Conservation (phyloP, 148 eudicot species). For the Pharnaceum exiguum region DNA sequence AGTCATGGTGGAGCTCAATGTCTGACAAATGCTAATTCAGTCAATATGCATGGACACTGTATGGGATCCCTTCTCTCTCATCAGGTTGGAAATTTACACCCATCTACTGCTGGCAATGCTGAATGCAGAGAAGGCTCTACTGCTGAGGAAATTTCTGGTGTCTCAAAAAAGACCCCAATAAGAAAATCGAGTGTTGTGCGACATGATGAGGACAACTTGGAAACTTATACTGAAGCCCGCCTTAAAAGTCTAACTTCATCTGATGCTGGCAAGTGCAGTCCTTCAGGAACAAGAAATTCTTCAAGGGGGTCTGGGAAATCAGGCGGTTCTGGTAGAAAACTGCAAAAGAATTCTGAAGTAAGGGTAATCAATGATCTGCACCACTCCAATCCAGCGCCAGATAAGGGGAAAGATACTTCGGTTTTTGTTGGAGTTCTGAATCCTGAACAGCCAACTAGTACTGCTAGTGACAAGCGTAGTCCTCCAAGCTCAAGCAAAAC, state of each 20-base stretch:
- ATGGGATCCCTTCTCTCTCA: slow-evolving; percentile 15
- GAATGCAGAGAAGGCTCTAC: too few relatives aligned
- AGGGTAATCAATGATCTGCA: slow-evolving; percentile 17
- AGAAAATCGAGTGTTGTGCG: slow-evolving; percentile 21
- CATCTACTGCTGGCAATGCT: slow-evolving; percentile 27
- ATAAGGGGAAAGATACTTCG: slow-evolving; percentile 10
- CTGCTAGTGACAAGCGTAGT: slow-evolving; percentile 2
- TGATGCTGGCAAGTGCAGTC: neutral
- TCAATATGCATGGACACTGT: slow-evolving; percentile 4
- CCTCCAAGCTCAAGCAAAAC: slow-evolving; percentile 8
- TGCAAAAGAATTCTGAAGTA: neutral
- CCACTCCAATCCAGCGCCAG: slow-evolving; percentile 17
- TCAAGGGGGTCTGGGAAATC: slow-evolving; percentile 8
- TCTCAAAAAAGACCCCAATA: slow-evolving; percentile 37
- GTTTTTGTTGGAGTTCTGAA: slow-evolving; percentile 16
- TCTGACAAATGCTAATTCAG: slow-evolving; percentile 18
- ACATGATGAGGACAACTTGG: slow-evolving; percentile 16
- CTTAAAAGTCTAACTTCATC: slow-evolving; percentile 4
- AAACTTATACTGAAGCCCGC: slow-evolving; percentile 15
- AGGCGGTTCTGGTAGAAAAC: neutral
- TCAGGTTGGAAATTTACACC: slow-evolving; percentile 18
- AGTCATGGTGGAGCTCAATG: slow-evolving; percentile 11
- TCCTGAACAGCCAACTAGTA: neutral
- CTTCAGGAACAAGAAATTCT: slow-evolving; percentile 8
- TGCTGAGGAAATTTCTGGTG: slow-evolving; percentile 31